Conservation (phyloP, 768 basidiomycete genomes). For the Psilocybe azurescens region DNA sequence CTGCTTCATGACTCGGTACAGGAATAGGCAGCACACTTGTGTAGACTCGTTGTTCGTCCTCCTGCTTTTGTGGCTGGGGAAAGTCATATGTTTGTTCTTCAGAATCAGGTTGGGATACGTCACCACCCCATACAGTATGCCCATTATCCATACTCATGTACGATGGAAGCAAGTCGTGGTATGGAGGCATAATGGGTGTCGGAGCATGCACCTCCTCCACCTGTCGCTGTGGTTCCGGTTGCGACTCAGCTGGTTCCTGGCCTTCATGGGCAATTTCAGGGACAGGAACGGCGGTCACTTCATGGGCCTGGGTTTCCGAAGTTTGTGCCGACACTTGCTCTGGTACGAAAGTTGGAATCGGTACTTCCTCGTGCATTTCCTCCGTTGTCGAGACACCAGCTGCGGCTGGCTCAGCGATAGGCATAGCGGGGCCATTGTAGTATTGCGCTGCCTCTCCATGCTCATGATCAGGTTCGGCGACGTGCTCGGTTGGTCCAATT, state of each 20-base stretch:
- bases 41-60: conserved; percentile 1
- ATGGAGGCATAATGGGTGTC: background rate
- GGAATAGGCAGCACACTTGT: conserved; percentile 15
- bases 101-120: background rate
- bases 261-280: background rate
- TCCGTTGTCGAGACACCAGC: background rate
- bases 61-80: background rate
- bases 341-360: background rate
- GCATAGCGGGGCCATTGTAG: conserved; percentile 14
- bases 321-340: background rate
- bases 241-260: background rate
- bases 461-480: background rate
- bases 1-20: conserved; percentile 4
- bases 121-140: conserved; percentile 23
- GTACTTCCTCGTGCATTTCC: background rate
- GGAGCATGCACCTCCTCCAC: background rate
- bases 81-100: background rate
- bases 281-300: background rate
- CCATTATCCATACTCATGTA: conserved; percentile 13
- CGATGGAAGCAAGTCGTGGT: conserved; percentile 2
- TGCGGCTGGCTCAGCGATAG: conserved; percentile 8
- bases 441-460: conserved; percentile 17
- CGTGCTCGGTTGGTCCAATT: conserved; percentile 4
- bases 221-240: background rate
- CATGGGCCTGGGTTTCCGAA: background rate